Percentiles rank a stretch among this genome's conserved stretches.
Evolutionary conservation across 2,329 filamentous ascomycete species (phyloP).

Genomic region (Colletotrichum sublineola): DNA sequence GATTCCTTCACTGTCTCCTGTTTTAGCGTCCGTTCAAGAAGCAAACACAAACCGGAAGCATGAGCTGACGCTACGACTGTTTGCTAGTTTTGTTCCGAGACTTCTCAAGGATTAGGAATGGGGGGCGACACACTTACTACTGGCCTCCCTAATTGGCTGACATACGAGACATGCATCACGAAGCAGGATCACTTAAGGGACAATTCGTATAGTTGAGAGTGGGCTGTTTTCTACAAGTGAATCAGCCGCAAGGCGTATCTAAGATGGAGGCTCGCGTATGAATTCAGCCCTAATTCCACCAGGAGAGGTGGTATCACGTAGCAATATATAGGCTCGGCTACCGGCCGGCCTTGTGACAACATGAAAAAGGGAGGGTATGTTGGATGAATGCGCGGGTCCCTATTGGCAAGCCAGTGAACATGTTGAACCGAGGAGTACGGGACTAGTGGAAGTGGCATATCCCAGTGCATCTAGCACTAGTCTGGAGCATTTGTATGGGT

Average conservation of each 20-base stretch:
- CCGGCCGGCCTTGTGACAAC: neutral
- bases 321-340: neutral
- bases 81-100: neutral
- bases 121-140: no score
- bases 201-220: no score
- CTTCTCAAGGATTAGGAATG: neutral
- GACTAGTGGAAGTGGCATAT: no score
- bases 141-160: no score
- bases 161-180: neutral
- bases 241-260: no score
- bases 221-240: no score
- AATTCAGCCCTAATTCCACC: no score
- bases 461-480: no score
- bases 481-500: no score
- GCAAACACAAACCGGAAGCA: neutral
- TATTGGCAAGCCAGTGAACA: neutral
- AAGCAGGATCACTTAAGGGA: no score
- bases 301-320: no score
- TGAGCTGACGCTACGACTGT: neutral
- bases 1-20: neutral
- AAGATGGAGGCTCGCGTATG: no score
- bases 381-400: neutral
- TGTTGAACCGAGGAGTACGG: neutral
- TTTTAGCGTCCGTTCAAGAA: neutral
- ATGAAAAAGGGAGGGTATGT: neutral